These are phyloP conservation scores for Phytophthora ramorum DNA, from an alignment of 352 stramenopile species.

Conservation along the genomic window DNA sequence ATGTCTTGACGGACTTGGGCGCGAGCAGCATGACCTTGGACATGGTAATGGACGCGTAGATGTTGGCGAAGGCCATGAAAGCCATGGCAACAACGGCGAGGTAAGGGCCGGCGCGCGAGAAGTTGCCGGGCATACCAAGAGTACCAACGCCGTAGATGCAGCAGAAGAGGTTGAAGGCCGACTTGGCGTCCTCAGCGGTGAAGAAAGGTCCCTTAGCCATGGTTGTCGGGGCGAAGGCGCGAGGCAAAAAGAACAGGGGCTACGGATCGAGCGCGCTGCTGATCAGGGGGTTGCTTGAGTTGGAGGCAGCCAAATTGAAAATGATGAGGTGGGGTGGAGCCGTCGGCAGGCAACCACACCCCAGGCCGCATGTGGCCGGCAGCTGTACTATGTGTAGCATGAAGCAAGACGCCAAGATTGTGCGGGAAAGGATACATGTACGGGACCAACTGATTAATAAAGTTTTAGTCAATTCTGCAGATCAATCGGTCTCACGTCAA, in stretches of 20 bases:
- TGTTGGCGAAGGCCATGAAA: constrained; percentile 57
- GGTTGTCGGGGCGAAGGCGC: no score
- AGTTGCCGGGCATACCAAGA: no score
- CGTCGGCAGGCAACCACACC: not conserved
- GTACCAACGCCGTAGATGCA: constrained; percentile 51
- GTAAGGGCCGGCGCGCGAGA: constrained; percentile 38
- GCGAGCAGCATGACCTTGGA: constrained; percentile 53
- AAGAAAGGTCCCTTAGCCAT: constrained; percentile 26
- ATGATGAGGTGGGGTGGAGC: not conserved
- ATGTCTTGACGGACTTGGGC: constrained; percentile 47
- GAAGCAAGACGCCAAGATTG: not conserved
- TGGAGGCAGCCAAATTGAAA: not conserved
- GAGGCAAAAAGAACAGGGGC: no score
- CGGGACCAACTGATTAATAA: constrained; percentile 1
- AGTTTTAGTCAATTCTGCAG: constrained; percentile 5
- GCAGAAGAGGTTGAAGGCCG: constrained; percentile 5
- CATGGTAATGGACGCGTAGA: constrained; percentile 45
- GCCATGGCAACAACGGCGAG: constrained; percentile 40
- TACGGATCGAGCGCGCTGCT: no score
- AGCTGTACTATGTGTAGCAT: not conserved
- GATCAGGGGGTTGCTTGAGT: not conserved
- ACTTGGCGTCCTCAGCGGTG: constrained; percentile 51
- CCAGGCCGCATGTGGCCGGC: not conserved
- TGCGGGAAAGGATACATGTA: constrained; percentile 6
- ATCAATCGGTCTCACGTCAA: not conserved